Base-by-base conservation (phyloP, 208 protist species). In the Plasmodiophora brassicae region DNA sequence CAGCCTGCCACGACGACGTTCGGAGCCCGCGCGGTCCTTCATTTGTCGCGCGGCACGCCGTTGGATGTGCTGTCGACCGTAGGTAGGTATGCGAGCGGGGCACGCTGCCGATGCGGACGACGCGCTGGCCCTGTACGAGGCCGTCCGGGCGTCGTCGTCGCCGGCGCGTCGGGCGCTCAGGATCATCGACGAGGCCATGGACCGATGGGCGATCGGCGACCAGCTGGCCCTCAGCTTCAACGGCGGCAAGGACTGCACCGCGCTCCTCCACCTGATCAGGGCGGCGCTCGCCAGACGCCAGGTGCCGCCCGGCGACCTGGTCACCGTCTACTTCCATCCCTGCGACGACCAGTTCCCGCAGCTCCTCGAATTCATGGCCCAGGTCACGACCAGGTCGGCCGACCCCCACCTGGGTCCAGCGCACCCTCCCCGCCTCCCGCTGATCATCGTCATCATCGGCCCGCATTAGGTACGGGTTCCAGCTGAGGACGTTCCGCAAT, bases 221-320 rank as follows among this genome's bases (percentile, higher is more conserved):
- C 32, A 84, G 45, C 71, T 89, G 45, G 72, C 57, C 0, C 8
- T 89, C 78, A 65, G 41, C 32, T 89, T 89, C 50, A 89, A 89
- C 39, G 87, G 87, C 0, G 87, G 87, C 38, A 89, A 89, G 22
- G 87, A 89, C 35, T 86, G 50, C n/a, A 87, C 86, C 22, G 87
- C 78, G 20, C 5, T 89, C 0, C 32, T 89, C 20, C 32, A 89
- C 39, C 43, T 87, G 25, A 5, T 1, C 36, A 1, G 28, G 22
- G 39, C 36, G 1, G n/a, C 20, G 28, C 44, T 89, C 8, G 14
- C 1, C 39, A 71, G 45, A 38, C 87, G 10, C 0, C 46, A 0
- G n/a, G 10, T 28, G 25, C 25, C 50, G 50, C 50, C 50, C 50
- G 50, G 25, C 25, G 50, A 14, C 50, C 20, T 57, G 20, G 25